Evolutionary conservation across 495 filamentous ascomycete genomes (phyloP), one percentile per base, ranked within the genome.

Genomic region (Geopyxis carbonaria): DNA sequence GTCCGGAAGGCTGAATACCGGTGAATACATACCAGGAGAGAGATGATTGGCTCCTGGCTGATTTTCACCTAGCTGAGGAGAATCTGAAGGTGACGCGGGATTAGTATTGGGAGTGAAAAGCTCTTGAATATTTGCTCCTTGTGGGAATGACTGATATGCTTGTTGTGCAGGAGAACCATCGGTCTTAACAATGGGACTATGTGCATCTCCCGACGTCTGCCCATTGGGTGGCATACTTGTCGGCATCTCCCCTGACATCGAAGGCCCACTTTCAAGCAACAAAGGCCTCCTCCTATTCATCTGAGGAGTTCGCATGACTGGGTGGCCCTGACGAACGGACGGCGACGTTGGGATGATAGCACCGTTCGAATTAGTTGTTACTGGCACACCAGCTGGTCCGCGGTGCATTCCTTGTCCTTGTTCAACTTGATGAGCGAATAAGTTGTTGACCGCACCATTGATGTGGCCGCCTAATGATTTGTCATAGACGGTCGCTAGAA

Each of bases 401-500:
- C 42, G 47, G 33, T 55, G 50, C n/a, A 53, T 27, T n/a, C 27
- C 29, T 21, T 55, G 51, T 8, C 43, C 37, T 18, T 47, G 46
- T 11, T 56, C 52, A 10, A 55, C 52, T 20, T 52, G 42, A 14
- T 53, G 56, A 29, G 55, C 49, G 30, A 60, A 57, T 2, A 61
- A 46, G 9, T 57, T 50, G 14, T 59, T 42, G 33, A 54, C 27
- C 40, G 56, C 35, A 18, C 52, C 51, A 18, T 43, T 55, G 11
- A 56, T 47, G 38, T 71, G 64, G 4, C 70, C 72, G 36, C 76
- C 71, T 20, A 81, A 57, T 44, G 72, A 79, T 41, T 76, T 79
- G 48, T 89, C 80, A 64, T 94, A 97, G 6, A 97, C 83, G 6
- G 89, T 94, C 13, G 89, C 91, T 2, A 97, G 69, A 57, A 95